A percentile compares a stretch with the other conserved stretches of the same genome.
Conservation (phyloP, 257 asterid genomes). For the Solanum clarkiae region DNA sequence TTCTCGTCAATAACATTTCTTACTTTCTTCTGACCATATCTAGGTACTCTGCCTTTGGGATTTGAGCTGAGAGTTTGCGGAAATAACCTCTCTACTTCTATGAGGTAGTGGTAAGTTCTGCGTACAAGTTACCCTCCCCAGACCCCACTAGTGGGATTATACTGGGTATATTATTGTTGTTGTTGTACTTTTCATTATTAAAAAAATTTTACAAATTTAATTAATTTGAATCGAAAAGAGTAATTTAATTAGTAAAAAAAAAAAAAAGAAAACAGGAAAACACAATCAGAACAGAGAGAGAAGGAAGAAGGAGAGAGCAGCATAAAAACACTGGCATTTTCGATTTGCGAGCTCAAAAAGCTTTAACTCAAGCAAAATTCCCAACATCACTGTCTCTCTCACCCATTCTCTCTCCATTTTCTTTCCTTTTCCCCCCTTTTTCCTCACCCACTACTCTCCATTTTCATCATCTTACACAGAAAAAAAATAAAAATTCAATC, state of each 20-base stretch:
- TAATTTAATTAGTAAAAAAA: too few relatives aligned
- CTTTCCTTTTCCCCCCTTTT: not conserved
- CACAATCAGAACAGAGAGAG: not conserved
- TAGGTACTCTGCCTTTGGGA: too few relatives aligned
- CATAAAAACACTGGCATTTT: slow-evolving; percentile 41
- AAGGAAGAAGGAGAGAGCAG: slow-evolving; percentile 12
- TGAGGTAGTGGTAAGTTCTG: too few relatives aligned
- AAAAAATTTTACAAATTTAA: too few relatives aligned
- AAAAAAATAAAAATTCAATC: not conserved
- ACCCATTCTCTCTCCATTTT: slow-evolving; percentile 10
- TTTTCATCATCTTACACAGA: not conserved
- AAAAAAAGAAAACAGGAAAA: not conserved
- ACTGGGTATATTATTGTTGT: too few relatives aligned
- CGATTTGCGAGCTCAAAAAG: slow-evolving; percentile 53
- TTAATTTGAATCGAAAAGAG: too few relatives aligned
- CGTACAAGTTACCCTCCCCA: too few relatives aligned
- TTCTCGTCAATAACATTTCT: too few relatives aligned
- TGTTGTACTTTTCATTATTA: rapidly evolving
- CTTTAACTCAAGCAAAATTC: not conserved
- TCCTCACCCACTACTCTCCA: slow-evolving; percentile 5
- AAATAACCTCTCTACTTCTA: too few relatives aligned
- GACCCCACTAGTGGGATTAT: too few relatives aligned
- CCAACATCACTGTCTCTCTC: not conserved
- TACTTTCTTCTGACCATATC: too few relatives aligned
- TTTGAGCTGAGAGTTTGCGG: too few relatives aligned